These are phyloP conservation scores for Strigomonas culicis DNA, from an alignment of 208 protist genomes.

Conservation along the genomic window DNA sequence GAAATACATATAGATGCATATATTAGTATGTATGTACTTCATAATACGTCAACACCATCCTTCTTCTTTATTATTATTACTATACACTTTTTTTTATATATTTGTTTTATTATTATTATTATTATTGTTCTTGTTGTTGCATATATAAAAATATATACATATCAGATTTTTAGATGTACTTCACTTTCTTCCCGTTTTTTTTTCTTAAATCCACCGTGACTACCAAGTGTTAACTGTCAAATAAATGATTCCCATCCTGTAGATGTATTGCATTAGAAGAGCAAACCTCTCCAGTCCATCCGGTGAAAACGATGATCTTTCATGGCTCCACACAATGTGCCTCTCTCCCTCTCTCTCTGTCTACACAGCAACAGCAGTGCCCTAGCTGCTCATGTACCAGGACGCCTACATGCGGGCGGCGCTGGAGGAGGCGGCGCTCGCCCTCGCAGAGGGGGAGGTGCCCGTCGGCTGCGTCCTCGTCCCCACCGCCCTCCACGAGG, in stretches of 20 bases:
- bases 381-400: slow-evolving; percentile 28
- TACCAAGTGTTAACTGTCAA: no score
- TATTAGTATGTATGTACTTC: neutral
- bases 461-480: slow-evolving; percentile 96
- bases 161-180: neutral
- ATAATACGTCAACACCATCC: neutral
- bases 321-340: neutral
- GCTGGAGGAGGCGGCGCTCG: slow-evolving; percentile 45
- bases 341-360: slow-evolving; percentile 15
- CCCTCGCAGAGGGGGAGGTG: slow-evolving; percentile 86
- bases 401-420: slow-evolving; percentile 69
- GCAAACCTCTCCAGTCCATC: slow-evolving; percentile 1
- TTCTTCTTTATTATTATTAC: neutral
- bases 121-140: neutral
- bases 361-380: slow-evolving; percentile 7
- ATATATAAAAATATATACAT: neutral
- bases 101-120: neutral
- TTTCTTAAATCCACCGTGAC: slow-evolving; percentile 8
- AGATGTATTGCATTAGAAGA: neutral
- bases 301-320: slow-evolving; percentile 3
- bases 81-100: neutral
- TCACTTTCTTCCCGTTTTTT: slow-evolving; percentile 9
- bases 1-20: neutral
- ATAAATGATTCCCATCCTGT: no score
- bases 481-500: neutral